phyloP scores from a whole-genome alignment of 177 flowering plant species.

The Vitis hybrid region DNA sequence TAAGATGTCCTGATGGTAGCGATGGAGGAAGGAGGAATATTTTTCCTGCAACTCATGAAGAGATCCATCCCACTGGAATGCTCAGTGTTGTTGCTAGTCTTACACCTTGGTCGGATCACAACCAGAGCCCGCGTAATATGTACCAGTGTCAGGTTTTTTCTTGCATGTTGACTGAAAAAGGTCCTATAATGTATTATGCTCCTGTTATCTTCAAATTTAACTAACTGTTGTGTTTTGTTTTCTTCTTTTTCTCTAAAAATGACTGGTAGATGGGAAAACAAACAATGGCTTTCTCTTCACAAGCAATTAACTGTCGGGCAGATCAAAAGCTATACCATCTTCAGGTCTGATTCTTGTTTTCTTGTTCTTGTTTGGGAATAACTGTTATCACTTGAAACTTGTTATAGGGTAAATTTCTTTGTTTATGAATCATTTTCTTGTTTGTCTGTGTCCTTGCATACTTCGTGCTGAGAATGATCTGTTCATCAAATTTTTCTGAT shows the following conservation, averaged over 20 bases:
- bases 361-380: background rate
- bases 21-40: slow-evolving; percentile 67
- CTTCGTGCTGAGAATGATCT: too few species aligned
- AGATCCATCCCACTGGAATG: slow-evolving; percentile 85
- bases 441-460: too few species aligned
- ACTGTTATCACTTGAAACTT: too few species aligned
- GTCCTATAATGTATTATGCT: background rate
- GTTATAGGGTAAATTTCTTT: too few species aligned
- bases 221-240: background rate
- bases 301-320: slow-evolving; percentile 70
- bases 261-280: slow-evolving; percentile 92
- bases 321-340: slow-evolving; percentile 97
- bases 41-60: slow-evolving; percentile 92
- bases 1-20: slow-evolving; percentile 92
- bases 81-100: slow-evolving; percentile 93
- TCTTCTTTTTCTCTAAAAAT: background rate
- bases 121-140: slow-evolving; percentile 99
- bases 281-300: slow-evolving; percentile 91
- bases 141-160: slow-evolving; percentile 91
- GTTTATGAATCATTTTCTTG: too few species aligned
- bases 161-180: background rate
- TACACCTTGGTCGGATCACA: slow-evolving; percentile 97
- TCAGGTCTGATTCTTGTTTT: slow-evolving; percentile 50
- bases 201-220: background rate
- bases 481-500: too few species aligned